Base-by-base conservation (phyloP, 116 monocot species). In the Posidonia oceanica region DNA sequence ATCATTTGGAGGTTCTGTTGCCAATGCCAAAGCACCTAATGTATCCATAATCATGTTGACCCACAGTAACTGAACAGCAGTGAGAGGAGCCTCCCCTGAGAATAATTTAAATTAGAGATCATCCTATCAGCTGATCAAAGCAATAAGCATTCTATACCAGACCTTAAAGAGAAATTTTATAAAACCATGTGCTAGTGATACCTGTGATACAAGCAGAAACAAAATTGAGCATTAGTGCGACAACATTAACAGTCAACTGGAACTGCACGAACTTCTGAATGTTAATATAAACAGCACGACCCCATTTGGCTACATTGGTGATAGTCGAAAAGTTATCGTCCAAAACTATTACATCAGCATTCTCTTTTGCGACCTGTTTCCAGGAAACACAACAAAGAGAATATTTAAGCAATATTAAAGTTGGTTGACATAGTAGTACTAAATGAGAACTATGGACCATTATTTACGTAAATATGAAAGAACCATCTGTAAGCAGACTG, bases 11-110 rank as follows among this genome's bases (percentile, higher is more conserved):
- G 99, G 99, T 59, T 99, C 99, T 42, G 94, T 99, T 80, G 99
- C 99, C 69, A 99, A 74, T 41, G 94, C 99, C 77, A 99, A 76
- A 73, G 94, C 99, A 69, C 99, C 99, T 17, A 99, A 81, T 7
- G 93, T 99, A 68, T 99, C 99, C 99, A 99, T 99, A 42, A 99
- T 93, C 99, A 99, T 93, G 79, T 99, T 99, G 59, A 99, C 94
- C 99, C 99, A 99, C 55, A 93, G 86, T 72, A 99, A 72, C 79
- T 99, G 99, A 44, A 99, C 99, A 52, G 99, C 99, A 58, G 99
- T 99, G 39, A 99, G 90, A 55, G 99, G 99, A 75, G 94, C 88
- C 69, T 36, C 66, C 38, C 94, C 99, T 82, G 53, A 52, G 44
- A 44, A 6, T 44, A 65, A 41, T 41, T 65, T 0, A 14, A n/a